Evolutionary conservation across 192 early-diverging fungal genomes (phyloP), one percentile per base, ranked within the genome.

Genomic region (Powellomyces hirtus): DNA sequence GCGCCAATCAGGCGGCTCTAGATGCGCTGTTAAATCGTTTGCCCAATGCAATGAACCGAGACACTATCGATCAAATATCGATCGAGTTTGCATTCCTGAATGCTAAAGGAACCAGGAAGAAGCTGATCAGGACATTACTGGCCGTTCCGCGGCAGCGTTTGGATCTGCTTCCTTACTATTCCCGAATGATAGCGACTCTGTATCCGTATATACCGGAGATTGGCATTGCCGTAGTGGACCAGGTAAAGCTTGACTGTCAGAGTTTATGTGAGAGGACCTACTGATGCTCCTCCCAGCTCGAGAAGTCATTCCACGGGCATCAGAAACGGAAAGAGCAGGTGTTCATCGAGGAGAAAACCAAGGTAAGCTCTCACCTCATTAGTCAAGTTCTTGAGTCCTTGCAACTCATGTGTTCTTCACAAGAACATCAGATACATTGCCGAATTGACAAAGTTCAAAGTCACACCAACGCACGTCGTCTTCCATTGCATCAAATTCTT

Each of bases 51-150:
- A 79, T 89, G 55, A 97, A 91, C 64, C 86, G 90, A 10, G 91
- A 91, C 38, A 80, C 90, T 38, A 92, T 94, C 36, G 96, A 99
- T 77, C 84, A 91, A 65, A 76, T 91, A 3, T 94, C 97, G 0
- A 84, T 95, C 37, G 91, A 97, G 34, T 96, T 99, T 79, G 94
- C 93, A 74, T 97, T 88, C 67, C 71, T 94, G 8, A 98, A 97
- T 78, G 88, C 80, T 35, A 94, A 92, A 52, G 73, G 67, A 16
- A 86, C 90, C 11, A 79, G 95, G 40, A 91, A 86, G 18, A 83
- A 84, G 38, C 79, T 99, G 10, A 79, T 91, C n/a, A 86, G 86
- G 55, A 84, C 87, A 0, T 73, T 99, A 22, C 64, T 91, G 0
- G 84, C 84, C 29, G 92, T 97, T 10, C 91, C 92, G 24, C 86